Percentiles rank a stretch among this genome's conserved stretches.
phyloP scores from a whole-genome alignment of 176 grass and related monocot genomes.

The Areca catechu region DNA sequence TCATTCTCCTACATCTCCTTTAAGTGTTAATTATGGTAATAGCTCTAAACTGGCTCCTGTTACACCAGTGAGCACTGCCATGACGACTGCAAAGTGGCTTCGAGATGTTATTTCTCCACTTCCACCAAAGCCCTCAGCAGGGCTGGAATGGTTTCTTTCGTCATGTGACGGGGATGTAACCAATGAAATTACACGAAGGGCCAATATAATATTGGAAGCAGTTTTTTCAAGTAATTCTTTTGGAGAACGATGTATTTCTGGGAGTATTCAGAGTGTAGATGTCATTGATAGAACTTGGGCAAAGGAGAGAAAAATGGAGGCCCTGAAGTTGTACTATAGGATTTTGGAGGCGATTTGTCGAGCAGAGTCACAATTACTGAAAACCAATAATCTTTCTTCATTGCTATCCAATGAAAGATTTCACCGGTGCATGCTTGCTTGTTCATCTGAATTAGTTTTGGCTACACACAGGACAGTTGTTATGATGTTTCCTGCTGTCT shows the following conservation, averaged over 20 bases:
- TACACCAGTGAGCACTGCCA: conserved; percentile 83
- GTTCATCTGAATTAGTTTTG: conserved; percentile 82
- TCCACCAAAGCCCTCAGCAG: conserved; percentile 56
- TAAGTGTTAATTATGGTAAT: conserved; percentile 31
- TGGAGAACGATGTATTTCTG: conserved; percentile 31
- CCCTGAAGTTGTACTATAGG: conserved; percentile 86
- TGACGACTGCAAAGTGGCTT: conserved; percentile 96
- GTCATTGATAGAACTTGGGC: conserved; percentile 70
- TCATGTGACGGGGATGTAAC: conserved; percentile 54
- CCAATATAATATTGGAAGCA: conserved; percentile 72
- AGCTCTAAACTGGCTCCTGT: conserved; percentile 51
- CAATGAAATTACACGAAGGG: conserved; percentile 39
- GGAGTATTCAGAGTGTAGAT: conserved; percentile 47
- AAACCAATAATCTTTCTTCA: conserved; percentile 58
- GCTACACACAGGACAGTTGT: conserved; percentile 86
- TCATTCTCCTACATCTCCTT: conserved; percentile 56
- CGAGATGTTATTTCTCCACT: conserved; percentile 75
- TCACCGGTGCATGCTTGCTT: conserved; percentile 90
- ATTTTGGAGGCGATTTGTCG: conserved; percentile 70
- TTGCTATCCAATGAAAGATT: conserved; percentile 83
- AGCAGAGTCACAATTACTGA: conserved; percentile 47
- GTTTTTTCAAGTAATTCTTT: conserved; percentile 64
- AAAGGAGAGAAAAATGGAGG: conserved; percentile 83
- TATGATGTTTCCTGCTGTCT: conserved; percentile 95
- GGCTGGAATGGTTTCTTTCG: conserved; percentile 59